Base-by-base conservation (phyloP, 352 stramenopile species). In the Phytopythium boreale region DNA sequence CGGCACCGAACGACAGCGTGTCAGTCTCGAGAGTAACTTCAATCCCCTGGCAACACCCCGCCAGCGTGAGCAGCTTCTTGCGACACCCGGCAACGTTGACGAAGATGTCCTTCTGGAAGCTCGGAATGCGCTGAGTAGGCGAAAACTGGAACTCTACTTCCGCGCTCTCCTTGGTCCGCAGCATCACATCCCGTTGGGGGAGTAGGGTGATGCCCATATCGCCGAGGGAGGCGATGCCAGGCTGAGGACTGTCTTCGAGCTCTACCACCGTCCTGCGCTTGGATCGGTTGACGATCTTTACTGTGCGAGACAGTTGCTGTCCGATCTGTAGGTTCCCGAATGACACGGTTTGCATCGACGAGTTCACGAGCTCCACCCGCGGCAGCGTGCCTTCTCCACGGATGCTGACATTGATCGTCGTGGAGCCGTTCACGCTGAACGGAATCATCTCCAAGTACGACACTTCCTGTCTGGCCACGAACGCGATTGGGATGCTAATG, bases 391-490 rank as follows among this genome's bases (percentile, higher is more conserved):
- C 90, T 64, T 95, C 82, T 31, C 87, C 90, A 14, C 74, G 79
- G 24, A 97, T 66, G 31, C 64, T 88, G 5, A 96, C 66, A 34
- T 77, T 90, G 36, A 97, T 67, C 5, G 81, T 95, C 17, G 87
- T 89, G 7, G 81, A 87, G 20, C 90, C 85, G 57, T 98, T 98
- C 26, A 98, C 81, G 2, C 90, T 82, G 65, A 98, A 98, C 19
- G 90, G 88, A 17, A 98, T 70, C 17, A 86, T 59, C 51, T 97
- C 97, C 2, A 88, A 50, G 63, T 98, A 98, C 24, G 67, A 55
- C 11, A 82, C 64, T 47, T 95, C 86, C 31, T 96, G 85, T 1
- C 91, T 77, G 2, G 94, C 90, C 7, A 86, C 91, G 59, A 98
- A 98, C 12, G 77, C 59, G 11, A 98, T 92, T 0, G 89, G 77